phyloP scores from a whole-genome alignment of 2,329 filamentous ascomycete species.

The Magnaporthiopsis poae region DNA sequence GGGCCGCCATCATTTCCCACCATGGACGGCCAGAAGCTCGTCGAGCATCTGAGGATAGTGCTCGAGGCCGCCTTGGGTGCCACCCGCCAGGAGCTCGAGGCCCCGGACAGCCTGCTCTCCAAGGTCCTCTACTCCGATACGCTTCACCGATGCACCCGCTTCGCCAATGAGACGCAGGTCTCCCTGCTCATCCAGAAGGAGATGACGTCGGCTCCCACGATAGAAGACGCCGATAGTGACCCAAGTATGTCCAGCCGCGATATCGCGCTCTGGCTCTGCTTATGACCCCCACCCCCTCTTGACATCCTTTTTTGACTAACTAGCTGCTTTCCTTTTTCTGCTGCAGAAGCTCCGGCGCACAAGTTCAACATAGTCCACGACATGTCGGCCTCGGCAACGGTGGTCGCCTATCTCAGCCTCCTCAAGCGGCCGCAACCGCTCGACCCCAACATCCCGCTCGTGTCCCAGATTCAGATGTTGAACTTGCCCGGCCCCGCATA shows the following conservation, averaged over 20 bases:
- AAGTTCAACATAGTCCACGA: slow-evolving; percentile 74
- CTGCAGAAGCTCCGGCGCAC: slow-evolving; percentile 43
- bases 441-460: slow-evolving; percentile 71
- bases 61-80: slow-evolving; percentile 67
- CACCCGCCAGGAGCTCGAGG: slow-evolving; percentile 67
- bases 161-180: slow-evolving; percentile 77
- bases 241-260: slow-evolving; percentile 24
- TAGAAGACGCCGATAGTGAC: slow-evolving; percentile 37
- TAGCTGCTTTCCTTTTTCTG: neutral
- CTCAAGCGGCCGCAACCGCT: slow-evolving; percentile 84
- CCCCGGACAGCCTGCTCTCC: slow-evolving; percentile 72
- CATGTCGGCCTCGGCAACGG: slow-evolving; percentile 68
- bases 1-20: slow-evolving; percentile 37
- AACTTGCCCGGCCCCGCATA: slow-evolving; percentile 77
- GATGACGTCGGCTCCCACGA: slow-evolving; percentile 40
- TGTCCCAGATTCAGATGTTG: slow-evolving; percentile 82
- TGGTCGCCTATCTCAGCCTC: slow-evolving; percentile 75
- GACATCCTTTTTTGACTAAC: neutral
- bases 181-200: slow-evolving; percentile 90
- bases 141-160: slow-evolving; percentile 74
- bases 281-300: no score
- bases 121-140: slow-evolving; percentile 65
- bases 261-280: slow-evolving; percentile 18
- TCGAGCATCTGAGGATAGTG: slow-evolving; percentile 63
- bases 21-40: slow-evolving; percentile 58